These are phyloP conservation scores for Sporobolomyces phaffii DNA, from an alignment of 768 basidiomycete genomes.

Conservation along the genomic window DNA sequence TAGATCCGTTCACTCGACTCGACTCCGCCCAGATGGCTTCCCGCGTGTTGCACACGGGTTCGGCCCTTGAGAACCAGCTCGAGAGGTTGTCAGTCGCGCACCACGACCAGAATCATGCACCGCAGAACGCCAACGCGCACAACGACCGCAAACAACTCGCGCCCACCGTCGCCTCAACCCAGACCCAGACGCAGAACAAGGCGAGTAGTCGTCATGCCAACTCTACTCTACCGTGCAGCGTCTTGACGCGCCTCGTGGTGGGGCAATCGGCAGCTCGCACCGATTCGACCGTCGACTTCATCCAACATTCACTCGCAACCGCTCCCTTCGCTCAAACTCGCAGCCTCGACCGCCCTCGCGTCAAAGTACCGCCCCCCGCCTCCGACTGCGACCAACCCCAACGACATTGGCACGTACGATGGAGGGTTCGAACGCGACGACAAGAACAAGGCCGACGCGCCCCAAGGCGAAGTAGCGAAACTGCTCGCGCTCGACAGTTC, in stretches of 20 bases:
- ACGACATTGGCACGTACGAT: slow-evolving; percentile 74
- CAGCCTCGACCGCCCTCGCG: slow-evolving; percentile 10
- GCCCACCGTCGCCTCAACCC: too few species aligned
- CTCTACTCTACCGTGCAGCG: too few species aligned
- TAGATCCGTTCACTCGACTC: not conserved
- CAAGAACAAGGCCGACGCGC: slow-evolving; percentile 52
- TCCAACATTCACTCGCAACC: slow-evolving; percentile 27
- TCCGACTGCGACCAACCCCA: not conserved
- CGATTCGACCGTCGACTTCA: slow-evolving; percentile 21
- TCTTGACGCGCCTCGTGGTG: too few species aligned
- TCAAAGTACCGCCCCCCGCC: slow-evolving; percentile 17
- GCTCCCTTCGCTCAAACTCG: slow-evolving; percentile 25
- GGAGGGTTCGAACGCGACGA: slow-evolving; percentile 92
- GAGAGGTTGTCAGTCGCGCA: slow-evolving; percentile 17
- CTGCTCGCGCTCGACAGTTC: slow-evolving; percentile 81
- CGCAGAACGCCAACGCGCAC: not conserved
- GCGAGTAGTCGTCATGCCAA: too few species aligned
- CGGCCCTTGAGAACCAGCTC: slow-evolving; percentile 28
- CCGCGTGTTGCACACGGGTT: slow-evolving; percentile 9
- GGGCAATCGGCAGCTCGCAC: slow-evolving; percentile 15
- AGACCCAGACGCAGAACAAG: too few species aligned
- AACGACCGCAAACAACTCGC: not conserved
- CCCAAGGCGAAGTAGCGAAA: slow-evolving; percentile 66
- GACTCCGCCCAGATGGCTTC: slow-evolving; percentile 10
- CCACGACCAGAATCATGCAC: not conserved